phyloP scores from a whole-genome alignment of 1,284 basidiomycete species.

The Ceratobasidium papillatum region DNA sequence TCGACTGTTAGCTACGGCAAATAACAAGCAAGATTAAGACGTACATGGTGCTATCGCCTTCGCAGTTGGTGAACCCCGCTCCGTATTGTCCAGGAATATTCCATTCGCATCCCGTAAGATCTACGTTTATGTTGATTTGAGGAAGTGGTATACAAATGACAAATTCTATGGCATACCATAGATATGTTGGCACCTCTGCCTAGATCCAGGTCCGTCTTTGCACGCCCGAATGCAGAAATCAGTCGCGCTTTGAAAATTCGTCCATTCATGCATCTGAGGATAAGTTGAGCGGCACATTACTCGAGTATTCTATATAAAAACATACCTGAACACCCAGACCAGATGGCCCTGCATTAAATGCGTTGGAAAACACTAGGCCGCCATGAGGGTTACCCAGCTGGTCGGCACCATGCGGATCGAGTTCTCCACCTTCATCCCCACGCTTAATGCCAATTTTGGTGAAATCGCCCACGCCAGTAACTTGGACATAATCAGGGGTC shows the following conservation, averaged over 20 bases:
- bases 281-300: neutral
- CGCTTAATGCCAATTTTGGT: conserved; percentile 50
- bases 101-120: conserved; percentile 46
- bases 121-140: conserved; percentile 49
- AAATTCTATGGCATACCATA: conserved; percentile 46
- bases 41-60: conserved; percentile 43
- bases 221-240: conserved; percentile 54
- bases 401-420: conserved; percentile 45
- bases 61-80: conserved; percentile 49
- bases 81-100: conserved; percentile 46
- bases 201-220: conserved; percentile 48
- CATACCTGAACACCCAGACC: conserved; percentile 43
- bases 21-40: neutral
- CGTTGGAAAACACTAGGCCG: conserved; percentile 45
- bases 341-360: conserved; percentile 43
- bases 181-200: conserved; percentile 50
- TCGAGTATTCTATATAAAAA: neutral
- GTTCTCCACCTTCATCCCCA: conserved; percentile 49
- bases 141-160: conserved; percentile 51
- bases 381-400: conserved; percentile 48
- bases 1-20: neutral
- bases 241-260: conserved; percentile 46
- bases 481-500: conserved; percentile 49
- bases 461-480: conserved; percentile 48
- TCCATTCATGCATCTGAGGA: conserved; percentile 52